phyloP scores from a whole-genome alignment of 495 filamentous ascomycete genomes.

The Ramalina peruviana region DNA sequence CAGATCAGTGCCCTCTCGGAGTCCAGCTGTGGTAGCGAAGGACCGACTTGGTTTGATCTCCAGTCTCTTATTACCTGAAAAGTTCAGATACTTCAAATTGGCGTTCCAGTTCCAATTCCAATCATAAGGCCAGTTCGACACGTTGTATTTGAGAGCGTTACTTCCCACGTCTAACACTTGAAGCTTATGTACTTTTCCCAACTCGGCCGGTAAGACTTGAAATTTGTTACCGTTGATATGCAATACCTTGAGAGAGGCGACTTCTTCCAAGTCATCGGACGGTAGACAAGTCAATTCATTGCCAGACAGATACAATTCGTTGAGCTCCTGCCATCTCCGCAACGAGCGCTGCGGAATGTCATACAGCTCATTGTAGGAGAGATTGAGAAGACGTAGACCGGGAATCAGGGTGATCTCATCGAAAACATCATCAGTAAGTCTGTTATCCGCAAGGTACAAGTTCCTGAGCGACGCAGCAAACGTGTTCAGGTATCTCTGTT shows the following conservation, averaged over 20 bases:
- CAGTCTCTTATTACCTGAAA: slow-evolving; percentile 91
- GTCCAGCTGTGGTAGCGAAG: slow-evolving; percentile 33
- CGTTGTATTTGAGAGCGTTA: slow-evolving; percentile 97
- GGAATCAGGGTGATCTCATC: slow-evolving; percentile 72
- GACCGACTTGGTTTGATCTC: slow-evolving; percentile 83
- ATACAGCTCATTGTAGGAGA: slow-evolving; percentile 88
- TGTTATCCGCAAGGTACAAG: slow-evolving; percentile 84
- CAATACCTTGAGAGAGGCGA: slow-evolving; percentile 69
- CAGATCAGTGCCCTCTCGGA: slow-evolving; percentile 45
- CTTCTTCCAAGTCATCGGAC: slow-evolving; percentile 86
- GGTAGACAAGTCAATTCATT: slow-evolving; percentile 86
- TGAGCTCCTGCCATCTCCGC: slow-evolving; percentile 71
- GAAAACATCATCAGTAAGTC: slow-evolving; percentile 84
- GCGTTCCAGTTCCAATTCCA: slow-evolving; percentile 99
- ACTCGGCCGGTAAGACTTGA: slow-evolving; percentile 86
- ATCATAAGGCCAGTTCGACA: slow-evolving; percentile 97
- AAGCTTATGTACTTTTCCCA: slow-evolving; percentile 84
- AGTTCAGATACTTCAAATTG: slow-evolving; percentile 85
- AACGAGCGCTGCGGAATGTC: slow-evolving; percentile 84
- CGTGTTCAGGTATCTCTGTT: slow-evolving; percentile 56
- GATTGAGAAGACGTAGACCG: slow-evolving; percentile 77
- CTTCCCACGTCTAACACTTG: slow-evolving; percentile 87
- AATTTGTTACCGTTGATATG: slow-evolving; percentile 98
- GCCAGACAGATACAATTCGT: slow-evolving; percentile 88
- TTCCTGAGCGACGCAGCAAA: slow-evolving; percentile 75